Conservation (phyloP, 345 rosid species). For the thale cress (Arabidopsis thaliana) region TAIR10.1 NC_003071.7:7326001-7326500, state of each 20-base stretch:
- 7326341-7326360: no score
- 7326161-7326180: not conserved
- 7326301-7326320: not conserved
- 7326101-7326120: conserved; percentile 39
- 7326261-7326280: no score
- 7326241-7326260: no score
- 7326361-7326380: no score
- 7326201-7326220: conserved; percentile 35
- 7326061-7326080: not conserved
- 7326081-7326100: conserved; percentile 35
- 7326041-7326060: conserved; percentile 32
- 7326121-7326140: conserved; percentile 42
- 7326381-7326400: no score
- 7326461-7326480: no score
- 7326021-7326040: conserved; percentile 29
- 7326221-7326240: not conserved
- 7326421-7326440: no score
- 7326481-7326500: no score
- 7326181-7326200: not conserved
- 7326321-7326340: not conserved
- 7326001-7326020: conserved; percentile 31
- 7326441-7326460: no score
- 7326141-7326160: not conserved
- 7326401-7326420: no score
- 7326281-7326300: not conserved